A percentile compares a stretch with the other conserved stretches of the same genome.
phyloP scores from a whole-genome alignment of 345 rosid species.

The Populus ilicifolia region DNA sequence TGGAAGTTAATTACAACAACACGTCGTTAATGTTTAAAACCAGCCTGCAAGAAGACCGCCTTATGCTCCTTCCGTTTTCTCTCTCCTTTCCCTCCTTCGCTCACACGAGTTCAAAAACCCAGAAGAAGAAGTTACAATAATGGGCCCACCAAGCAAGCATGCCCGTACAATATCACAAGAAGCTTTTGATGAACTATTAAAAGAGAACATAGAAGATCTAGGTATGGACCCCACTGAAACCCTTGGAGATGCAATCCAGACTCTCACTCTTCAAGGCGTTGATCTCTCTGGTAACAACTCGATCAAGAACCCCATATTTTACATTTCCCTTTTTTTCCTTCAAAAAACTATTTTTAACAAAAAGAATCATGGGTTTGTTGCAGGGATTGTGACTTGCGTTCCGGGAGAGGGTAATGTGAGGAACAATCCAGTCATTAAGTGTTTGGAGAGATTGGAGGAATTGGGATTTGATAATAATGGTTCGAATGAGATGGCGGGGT shows the following conservation, averaged over 20 bases:
- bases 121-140: constrained; percentile 6
- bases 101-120: neutral
- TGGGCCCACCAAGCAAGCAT: constrained; percentile 46
- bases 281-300: constrained; percentile 65
- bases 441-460: constrained; percentile 55
- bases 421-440: constrained; percentile 60
- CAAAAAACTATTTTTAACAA: neutral
- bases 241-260: constrained; percentile 75
- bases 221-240: constrained; percentile 90
- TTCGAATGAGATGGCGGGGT: constrained; percentile 41
- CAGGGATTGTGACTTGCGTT: constrained; percentile 70
- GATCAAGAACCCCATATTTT: no score
- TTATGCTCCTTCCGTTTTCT: neutral
- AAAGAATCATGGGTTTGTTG: neutral
- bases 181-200: constrained; percentile 79
- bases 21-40: neutral
- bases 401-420: constrained; percentile 61
- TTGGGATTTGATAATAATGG: constrained; percentile 30
- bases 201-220: constrained; percentile 81
- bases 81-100: neutral
- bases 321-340: neutral
- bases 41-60: neutral
- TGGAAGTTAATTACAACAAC: neutral
- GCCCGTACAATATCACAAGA: constrained; percentile 73
- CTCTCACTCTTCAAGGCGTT: constrained; percentile 88